Evolutionary conservation across 129 eudicot species (phyloP).

Genomic region (Mikania micrantha): DNA sequence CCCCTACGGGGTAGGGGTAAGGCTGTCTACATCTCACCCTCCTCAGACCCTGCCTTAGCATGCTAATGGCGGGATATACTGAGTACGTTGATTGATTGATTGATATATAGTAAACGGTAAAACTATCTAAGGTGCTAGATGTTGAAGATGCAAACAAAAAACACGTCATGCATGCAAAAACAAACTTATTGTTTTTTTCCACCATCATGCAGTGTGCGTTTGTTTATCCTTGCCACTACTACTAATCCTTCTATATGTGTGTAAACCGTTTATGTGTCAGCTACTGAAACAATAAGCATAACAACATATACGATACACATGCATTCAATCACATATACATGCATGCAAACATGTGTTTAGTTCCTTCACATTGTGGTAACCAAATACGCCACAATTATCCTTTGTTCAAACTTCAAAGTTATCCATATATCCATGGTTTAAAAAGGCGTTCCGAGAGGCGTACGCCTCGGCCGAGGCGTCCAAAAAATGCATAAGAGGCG

Average conservation of each 20-base stretch:
- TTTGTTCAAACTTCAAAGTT: background rate
- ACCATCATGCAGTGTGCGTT: background rate
- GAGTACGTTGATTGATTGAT: too few relatives aligned
- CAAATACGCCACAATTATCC: conserved; percentile 2
- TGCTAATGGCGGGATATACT: too few relatives aligned
- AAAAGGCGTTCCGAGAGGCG: too few relatives aligned
- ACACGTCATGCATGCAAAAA: background rate
- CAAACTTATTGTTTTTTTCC: background rate
- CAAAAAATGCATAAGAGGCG: too few relatives aligned
- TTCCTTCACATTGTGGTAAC: background rate
- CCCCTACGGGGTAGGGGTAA: too few relatives aligned
- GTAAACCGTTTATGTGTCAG: background rate
- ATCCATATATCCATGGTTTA: background rate
- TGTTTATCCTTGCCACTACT: background rate
- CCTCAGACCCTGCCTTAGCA: too few relatives aligned
- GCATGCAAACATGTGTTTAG: background rate
- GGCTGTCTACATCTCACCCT: too few relatives aligned
- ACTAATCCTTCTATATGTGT: background rate
- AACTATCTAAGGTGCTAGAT: background rate
- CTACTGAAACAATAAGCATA: background rate
- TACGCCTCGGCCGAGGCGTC: too few relatives aligned
- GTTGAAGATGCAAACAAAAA: background rate
- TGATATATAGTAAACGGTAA: background rate
- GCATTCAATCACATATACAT: background rate
- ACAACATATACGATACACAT: background rate